Base-by-base conservation (phyloP, 2,329 filamentous ascomycete genomes). In the Onygenales sp. region DNA sequence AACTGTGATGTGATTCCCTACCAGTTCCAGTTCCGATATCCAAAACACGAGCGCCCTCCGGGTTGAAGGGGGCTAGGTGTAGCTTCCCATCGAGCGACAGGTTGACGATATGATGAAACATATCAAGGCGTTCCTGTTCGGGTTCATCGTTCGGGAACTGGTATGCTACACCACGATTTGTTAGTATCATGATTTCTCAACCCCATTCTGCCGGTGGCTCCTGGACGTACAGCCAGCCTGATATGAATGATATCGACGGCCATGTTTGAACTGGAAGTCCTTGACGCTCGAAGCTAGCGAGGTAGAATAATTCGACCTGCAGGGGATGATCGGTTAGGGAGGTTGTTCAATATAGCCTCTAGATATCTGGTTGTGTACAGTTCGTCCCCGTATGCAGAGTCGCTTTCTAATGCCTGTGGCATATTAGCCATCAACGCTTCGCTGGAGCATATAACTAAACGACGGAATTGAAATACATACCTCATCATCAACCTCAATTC, bases 1-100 rank as follows among this genome's bases (percentile, higher is more conserved):
- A 14, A 7, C n/a, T 27, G 52, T 45, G 14, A 49, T 51, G 45
- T 11, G 64, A 54, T 64, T 64, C 66, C 35, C 60, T 58, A 11
- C 64, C 64, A 2, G 61, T 67, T 9, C 64, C 64, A 0, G 76
- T 79, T 3, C 77, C 78, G n/a, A 79, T 63, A 60, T 80, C 78
- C 6, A 80, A 66, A 21, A 75, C 71, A 21, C 70, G 66, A 39
- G 66, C 67, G 2, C 71, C 69, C 7, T 54, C 9, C 9, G 53
- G 7, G 2, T 66, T 59, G 9, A 77, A 61, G 3, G 77, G 76
- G 7, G 75, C 72, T 11, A 74, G 66, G 58, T 71, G 70, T 4
- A 79, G 68, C 42, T 69, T 67, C 50, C 75, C 73, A 38, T 68
- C 65, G 42, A 75, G 69, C 2, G 73, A 66, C 54, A 81, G 73